These are phyloP conservation scores for Ascobolus immersus DNA, from an alignment of 495 filamentous ascomycete species.

Conservation along the genomic window DNA sequence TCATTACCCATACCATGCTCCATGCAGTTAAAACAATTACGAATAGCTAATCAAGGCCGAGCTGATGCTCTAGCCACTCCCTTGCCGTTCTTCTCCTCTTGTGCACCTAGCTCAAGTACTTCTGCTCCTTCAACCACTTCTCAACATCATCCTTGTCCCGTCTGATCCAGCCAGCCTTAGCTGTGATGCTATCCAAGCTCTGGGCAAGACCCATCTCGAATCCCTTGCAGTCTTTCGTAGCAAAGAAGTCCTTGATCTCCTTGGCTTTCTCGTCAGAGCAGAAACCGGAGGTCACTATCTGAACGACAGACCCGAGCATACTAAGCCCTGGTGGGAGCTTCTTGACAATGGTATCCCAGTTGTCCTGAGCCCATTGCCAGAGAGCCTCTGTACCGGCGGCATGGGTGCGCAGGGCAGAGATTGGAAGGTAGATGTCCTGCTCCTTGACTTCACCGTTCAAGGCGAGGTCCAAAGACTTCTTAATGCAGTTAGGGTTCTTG, in stretches of 20 bases:
- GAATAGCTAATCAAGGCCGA: too few relatives aligned
- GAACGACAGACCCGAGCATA: constrained; percentile 68
- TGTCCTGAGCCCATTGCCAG: constrained; percentile 58
- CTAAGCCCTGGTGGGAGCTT: constrained; percentile 54
- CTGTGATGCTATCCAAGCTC: constrained; percentile 32
- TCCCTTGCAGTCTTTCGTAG: constrained; percentile 50
- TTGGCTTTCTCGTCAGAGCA: constrained; percentile 46
- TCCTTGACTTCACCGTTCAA: constrained; percentile 68
- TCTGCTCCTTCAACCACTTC: constrained; percentile 25
- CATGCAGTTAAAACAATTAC: constrained; percentile 2
- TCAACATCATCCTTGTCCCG: constrained; percentile 31
- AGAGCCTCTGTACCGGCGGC: constrained; percentile 52
- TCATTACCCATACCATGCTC: background rate
- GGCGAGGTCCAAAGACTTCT: constrained; percentile 50
- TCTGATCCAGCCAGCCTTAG: constrained; percentile 33
- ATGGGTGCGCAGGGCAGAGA: constrained; percentile 54
- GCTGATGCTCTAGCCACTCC: background rate
- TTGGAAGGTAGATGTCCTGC: constrained; percentile 81
- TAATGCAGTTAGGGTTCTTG: constrained; percentile 49
- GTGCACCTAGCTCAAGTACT: constrained; percentile 8
- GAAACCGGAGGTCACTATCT: constrained; percentile 63
- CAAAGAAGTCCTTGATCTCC: constrained; percentile 59
- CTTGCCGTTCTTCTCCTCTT: constrained; percentile 7
- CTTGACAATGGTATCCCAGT: constrained; percentile 61
- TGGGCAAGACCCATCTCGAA: constrained; percentile 36